Percentiles rank a stretch among this genome's conserved stretches.
phyloP scores from a whole-genome alignment of 2,329 filamentous ascomycete species.

The Madurella mycetomatis region DNA sequence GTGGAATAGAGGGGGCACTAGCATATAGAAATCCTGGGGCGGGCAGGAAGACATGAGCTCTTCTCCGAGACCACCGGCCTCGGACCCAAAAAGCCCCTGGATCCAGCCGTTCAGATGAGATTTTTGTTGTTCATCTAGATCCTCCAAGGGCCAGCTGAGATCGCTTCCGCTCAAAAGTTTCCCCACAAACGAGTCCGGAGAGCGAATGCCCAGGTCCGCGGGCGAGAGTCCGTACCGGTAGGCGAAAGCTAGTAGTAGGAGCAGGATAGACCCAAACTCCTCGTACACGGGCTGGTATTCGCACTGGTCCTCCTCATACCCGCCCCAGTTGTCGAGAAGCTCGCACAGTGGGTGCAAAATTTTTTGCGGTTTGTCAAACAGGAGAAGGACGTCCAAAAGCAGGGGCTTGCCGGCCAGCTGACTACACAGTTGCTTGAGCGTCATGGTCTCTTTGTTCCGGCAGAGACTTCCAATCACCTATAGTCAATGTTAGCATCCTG shows the following conservation, averaged over 20 bases:
- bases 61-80: slow-evolving; percentile 69
- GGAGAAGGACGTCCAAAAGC: slow-evolving; percentile 67
- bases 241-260: slow-evolving; percentile 70
- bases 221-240: slow-evolving; percentile 66
- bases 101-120: slow-evolving; percentile 70
- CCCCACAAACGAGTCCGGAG: slow-evolving; percentile 62
- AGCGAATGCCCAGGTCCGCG: slow-evolving; percentile 58
- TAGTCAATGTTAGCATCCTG: background rate
- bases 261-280: slow-evolving; percentile 73
- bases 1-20: slow-evolving; percentile 72
- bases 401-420: slow-evolving; percentile 68
- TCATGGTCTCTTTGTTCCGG: slow-evolving; percentile 70
- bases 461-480: slow-evolving; percentile 67
- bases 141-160: slow-evolving; percentile 51
- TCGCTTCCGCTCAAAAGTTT: slow-evolving; percentile 60
- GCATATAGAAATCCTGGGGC: slow-evolving; percentile 75
- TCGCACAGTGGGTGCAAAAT: slow-evolving; percentile 70
- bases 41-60: slow-evolving; percentile 78
- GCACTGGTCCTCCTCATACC: slow-evolving; percentile 75
- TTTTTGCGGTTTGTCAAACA: slow-evolving; percentile 67
- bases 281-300: slow-evolving; percentile 85
- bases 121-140: slow-evolving; percentile 61
- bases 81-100: slow-evolving; percentile 69
- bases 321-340: slow-evolving; percentile 67
- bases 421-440: slow-evolving; percentile 69